phyloP scores from a whole-genome alignment of 768 basidiomycete genomes.

The Erythrobasidium yunnanense region DNA sequence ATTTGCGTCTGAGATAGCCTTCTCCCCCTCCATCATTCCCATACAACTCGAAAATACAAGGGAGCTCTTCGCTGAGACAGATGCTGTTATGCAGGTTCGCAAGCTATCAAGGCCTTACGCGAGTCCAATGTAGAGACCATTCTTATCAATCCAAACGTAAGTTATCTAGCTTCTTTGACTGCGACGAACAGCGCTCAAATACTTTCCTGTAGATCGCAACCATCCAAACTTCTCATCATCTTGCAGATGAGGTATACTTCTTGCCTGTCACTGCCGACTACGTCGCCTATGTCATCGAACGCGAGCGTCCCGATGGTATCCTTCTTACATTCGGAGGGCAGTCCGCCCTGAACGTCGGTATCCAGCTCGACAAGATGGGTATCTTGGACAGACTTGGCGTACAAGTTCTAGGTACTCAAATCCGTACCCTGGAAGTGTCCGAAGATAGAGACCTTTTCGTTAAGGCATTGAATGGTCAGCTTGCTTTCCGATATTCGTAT shows the following conservation, averaged over 20 bases:
- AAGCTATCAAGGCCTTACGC: conserved; percentile 91
- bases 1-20: conserved; percentile 19
- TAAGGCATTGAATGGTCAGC: conserved; percentile 81
- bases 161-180: neutral
- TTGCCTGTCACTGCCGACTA: conserved; percentile 92
- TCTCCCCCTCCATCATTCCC: neutral
- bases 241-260: conserved; percentile 95
- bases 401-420: conserved; percentile 87
- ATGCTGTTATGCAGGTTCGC: conserved; percentile 52
- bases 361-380: conserved; percentile 93
- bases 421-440: conserved; percentile 86
- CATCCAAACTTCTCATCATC: conserved; percentile 96
- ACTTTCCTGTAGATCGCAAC: conserved; percentile 61
- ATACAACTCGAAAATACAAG: neutral
- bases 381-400: conserved; percentile 83
- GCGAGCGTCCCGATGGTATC: conserved; percentile 94
- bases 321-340: conserved; percentile 96
- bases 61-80: neutral
- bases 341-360: conserved; percentile 93
- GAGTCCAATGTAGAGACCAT: conserved; percentile 76
- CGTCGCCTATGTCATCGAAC: conserved; percentile 96
- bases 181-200: neutral
- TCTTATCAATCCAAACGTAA: conserved; percentile 81
- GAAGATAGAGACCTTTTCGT: conserved; percentile 95
- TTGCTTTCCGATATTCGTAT: no score